Evolutionary conservation across 345 rosid species (phyloP).

Genomic region (Salix koriyanagi): DNA sequence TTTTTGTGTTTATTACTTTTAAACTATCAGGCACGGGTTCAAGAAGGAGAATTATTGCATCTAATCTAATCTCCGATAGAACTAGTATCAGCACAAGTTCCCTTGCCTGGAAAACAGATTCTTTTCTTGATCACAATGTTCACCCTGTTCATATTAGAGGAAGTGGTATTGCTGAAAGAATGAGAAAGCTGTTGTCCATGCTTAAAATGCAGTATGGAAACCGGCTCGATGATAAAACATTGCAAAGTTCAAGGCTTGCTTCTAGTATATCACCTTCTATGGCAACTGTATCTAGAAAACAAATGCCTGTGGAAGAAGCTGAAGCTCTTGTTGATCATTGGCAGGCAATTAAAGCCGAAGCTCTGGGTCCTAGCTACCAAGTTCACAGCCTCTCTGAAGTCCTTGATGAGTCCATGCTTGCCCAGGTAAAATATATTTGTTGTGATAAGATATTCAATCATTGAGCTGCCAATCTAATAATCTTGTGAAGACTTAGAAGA

Average conservation of each 20-base stretch:
- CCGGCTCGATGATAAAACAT: slow-evolving; percentile 29
- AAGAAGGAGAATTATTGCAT: slow-evolving; percentile 30
- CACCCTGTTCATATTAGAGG: slow-evolving; percentile 25
- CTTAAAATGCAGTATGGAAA: slow-evolving; percentile 40
- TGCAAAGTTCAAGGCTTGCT: slow-evolving; percentile 34
- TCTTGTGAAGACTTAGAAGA: not conserved
- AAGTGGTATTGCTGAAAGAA: slow-evolving; percentile 36
- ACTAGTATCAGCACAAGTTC: slow-evolving; percentile 37
- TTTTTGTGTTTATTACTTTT: slow-evolving; percentile 40
- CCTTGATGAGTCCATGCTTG: slow-evolving; percentile 90
- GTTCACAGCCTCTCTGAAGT: slow-evolving; percentile 55
- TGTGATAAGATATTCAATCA: not conserved
- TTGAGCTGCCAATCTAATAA: not conserved
- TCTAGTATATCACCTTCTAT: slow-evolving; percentile 44
- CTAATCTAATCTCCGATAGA: slow-evolving; percentile 32
- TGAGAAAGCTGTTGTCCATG: slow-evolving; percentile 46
- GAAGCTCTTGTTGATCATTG: slow-evolving; percentile 85
- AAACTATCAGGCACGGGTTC: slow-evolving; percentile 42
- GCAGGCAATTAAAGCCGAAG: slow-evolving; percentile 88
- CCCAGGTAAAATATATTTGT: slow-evolving; percentile 50
- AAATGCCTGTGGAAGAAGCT: slow-evolving; percentile 80
- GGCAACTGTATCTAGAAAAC: slow-evolving; percentile 38
- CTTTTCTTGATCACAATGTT: slow-evolving; percentile 27
- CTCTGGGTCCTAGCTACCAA: slow-evolving; percentile 76
- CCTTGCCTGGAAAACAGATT: slow-evolving; percentile 29